Percentiles rank a stretch among this genome's conserved stretches.
These are phyloP conservation scores for Ceratocystis lukuohia DNA, from an alignment of 2,329 filamentous ascomycete species.

Conservation along the genomic window DNA sequence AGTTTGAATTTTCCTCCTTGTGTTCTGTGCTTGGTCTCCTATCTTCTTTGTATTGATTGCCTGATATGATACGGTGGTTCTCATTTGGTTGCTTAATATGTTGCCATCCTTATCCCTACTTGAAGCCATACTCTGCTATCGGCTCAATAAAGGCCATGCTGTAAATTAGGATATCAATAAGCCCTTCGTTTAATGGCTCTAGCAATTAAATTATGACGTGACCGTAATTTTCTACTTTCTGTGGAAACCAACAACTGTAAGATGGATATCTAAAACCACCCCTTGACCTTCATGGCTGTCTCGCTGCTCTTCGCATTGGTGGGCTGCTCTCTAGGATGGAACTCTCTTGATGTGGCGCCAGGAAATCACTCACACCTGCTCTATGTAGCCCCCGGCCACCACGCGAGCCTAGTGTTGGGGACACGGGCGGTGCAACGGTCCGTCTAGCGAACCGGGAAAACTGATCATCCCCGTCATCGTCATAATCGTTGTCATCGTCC, in stretches of 20 bases:
- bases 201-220: neutral
- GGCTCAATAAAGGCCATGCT: neutral
- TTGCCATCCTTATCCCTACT: neutral
- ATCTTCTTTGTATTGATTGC: neutral
- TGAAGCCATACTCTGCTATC: neutral
- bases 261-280: neutral
- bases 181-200: neutral
- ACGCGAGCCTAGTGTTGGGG: slow-evolving; percentile 28
- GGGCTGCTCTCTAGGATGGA: slow-evolving; percentile 44
- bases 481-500: slow-evolving; percentile 59
- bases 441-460: slow-evolving; percentile 15
- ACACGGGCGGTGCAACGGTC: slow-evolving; percentile 26
- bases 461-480: slow-evolving; percentile 25
- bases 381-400: slow-evolving; percentile 30
- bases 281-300: neutral
- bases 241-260: too few relatives aligned
- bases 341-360: slow-evolving; percentile 44
- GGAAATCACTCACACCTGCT: slow-evolving; percentile 40
- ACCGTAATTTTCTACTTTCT: neutral
- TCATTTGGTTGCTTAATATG: neutral
- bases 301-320: slow-evolving; percentile 16
- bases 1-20: neutral
- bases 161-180: neutral
- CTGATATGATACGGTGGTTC: neutral
- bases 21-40: neutral